A percentile compares a stretch with the other conserved stretches of the same genome.
Evolutionary conservation across 306 rosid genomes (phyloP).

Genomic region (Vigna trinervia): DNA sequence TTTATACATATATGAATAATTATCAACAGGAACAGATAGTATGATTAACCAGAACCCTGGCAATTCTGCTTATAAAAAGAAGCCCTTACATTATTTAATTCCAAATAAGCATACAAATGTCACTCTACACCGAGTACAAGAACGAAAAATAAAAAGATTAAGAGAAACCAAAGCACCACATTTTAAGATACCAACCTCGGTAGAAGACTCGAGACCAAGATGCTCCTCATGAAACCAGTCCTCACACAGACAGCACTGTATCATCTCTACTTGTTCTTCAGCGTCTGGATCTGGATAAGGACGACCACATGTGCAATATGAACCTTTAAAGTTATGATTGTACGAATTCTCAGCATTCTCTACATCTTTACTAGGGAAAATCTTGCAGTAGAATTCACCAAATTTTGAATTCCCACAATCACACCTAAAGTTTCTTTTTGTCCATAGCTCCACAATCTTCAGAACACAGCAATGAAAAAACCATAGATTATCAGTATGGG

Average conservation of each 20-base stretch:
- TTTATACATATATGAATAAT: constrained; percentile 7
- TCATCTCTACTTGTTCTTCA: constrained; percentile 96
- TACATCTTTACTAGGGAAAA: constrained; percentile 76
- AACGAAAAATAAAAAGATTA: constrained; percentile 15
- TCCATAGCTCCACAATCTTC: constrained; percentile 97
- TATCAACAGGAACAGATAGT: constrained; percentile 10
- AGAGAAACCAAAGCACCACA: constrained; percentile 14
- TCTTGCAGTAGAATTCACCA: constrained; percentile 86
- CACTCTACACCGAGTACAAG: not conserved
- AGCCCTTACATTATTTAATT: not conserved
- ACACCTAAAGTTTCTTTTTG: constrained; percentile 92
- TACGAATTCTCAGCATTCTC: constrained; percentile 77
- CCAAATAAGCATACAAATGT: constrained; percentile 15
- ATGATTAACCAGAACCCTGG: constrained; percentile 19
- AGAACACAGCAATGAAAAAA: constrained; percentile 41
- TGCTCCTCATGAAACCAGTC: constrained; percentile 99
- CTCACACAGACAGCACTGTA: constrained; percentile 94
- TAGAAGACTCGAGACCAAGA: constrained; percentile 77
- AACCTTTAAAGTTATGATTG: constrained; percentile 93
- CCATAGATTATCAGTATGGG: constrained; percentile 14
- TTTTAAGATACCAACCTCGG: constrained; percentile 71
- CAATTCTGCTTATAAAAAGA: constrained; percentile 10
- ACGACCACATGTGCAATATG: constrained; percentile 88
- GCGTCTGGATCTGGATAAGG: constrained; percentile 96
- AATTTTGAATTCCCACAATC: constrained; percentile 99